A percentile compares a stretch with the other conserved stretches of the same genome.
These are phyloP conservation scores for Galerina marginata DNA, from an alignment of 768 basidiomycete species.

Conservation along the genomic window DNA sequence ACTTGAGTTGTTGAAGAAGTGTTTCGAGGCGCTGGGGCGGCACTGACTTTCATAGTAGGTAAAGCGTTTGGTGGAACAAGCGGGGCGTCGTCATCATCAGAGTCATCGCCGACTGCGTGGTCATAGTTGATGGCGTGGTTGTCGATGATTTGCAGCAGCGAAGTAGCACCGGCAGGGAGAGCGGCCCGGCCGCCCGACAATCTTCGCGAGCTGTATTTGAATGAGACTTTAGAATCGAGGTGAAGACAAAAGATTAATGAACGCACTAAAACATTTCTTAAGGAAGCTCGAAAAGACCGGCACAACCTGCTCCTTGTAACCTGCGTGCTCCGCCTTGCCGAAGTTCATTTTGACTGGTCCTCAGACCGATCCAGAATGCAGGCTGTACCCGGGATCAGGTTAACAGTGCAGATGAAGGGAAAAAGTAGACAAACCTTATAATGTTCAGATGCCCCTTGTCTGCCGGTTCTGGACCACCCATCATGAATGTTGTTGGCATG, in stretches of 20 bases:
- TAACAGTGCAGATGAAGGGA: neutral
- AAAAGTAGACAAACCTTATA: neutral
- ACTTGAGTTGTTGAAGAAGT: too few relatives aligned
- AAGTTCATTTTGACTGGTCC: neutral
- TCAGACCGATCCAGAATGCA: neutral
- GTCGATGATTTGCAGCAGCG: too few relatives aligned
- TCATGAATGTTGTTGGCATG: neutral
- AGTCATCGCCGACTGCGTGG: too few relatives aligned
- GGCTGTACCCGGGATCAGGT: neutral
- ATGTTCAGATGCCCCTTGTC: neutral
- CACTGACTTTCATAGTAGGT: neutral
- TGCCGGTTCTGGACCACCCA: neutral
- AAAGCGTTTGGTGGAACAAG: too few relatives aligned
- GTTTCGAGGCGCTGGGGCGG: neutral
- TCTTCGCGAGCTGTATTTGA: too few relatives aligned
- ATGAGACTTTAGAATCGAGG: too few relatives aligned
- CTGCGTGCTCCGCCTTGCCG: neutral
- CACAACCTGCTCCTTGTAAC: neutral
- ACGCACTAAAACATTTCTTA: neutral
- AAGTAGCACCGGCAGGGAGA: too few relatives aligned
- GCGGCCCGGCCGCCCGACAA: too few relatives aligned
- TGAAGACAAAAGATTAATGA: neutral
- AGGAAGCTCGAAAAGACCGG: neutral
- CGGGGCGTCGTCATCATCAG: too few relatives aligned
- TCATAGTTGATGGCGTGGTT: too few relatives aligned